phyloP scores from a whole-genome alignment of 2,329 filamentous ascomycete genomes.

The Cordyceps pruinosa region DNA sequence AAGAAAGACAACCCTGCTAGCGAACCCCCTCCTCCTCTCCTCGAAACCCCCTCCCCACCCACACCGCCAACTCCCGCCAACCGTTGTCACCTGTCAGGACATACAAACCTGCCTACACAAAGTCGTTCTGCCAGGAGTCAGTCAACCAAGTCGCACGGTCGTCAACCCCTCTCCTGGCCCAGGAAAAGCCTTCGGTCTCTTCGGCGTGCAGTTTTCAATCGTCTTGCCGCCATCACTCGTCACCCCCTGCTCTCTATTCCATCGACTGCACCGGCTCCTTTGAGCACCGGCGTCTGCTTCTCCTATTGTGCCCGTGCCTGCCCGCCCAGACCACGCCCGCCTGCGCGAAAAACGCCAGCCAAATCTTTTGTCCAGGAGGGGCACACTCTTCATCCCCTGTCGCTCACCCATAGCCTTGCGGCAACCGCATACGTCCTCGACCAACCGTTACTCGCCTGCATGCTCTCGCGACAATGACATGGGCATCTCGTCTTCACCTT shows the following conservation, averaged over 20 bases:
- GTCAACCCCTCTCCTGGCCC: slow-evolving; percentile 9
- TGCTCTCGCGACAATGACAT: slow-evolving; percentile 12
- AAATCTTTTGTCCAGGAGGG: slow-evolving; percentile 1
- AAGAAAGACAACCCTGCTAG: neutral
- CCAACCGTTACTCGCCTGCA: neutral
- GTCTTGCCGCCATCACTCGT: neutral
- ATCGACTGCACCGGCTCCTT: neutral
- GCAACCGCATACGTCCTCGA: neutral
- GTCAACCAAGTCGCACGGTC: slow-evolving; percentile 8
- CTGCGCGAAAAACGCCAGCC: slow-evolving; percentile 8
- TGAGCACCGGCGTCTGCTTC: neutral
- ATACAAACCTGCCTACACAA: neutral
- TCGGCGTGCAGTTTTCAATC: neutral
- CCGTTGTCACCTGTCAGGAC: slow-evolving; percentile 7
- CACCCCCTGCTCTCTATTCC: neutral
- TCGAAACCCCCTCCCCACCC: neutral
- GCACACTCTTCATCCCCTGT: slow-evolving; percentile 1
- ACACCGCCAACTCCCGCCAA: slow-evolving; percentile 9
- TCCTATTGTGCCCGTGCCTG: neutral
- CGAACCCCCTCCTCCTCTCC: neutral
- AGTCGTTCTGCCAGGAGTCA: slow-evolving; percentile 7
- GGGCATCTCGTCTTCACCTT: slow-evolving; percentile 2
- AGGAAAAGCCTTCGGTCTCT: neutral
- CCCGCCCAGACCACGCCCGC: neutral
- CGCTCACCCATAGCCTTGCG: neutral